phyloP scores from a whole-genome alignment of 2,329 filamentous ascomycete genomes.

The Pseudovirgaria hyperparasitica region DNA sequence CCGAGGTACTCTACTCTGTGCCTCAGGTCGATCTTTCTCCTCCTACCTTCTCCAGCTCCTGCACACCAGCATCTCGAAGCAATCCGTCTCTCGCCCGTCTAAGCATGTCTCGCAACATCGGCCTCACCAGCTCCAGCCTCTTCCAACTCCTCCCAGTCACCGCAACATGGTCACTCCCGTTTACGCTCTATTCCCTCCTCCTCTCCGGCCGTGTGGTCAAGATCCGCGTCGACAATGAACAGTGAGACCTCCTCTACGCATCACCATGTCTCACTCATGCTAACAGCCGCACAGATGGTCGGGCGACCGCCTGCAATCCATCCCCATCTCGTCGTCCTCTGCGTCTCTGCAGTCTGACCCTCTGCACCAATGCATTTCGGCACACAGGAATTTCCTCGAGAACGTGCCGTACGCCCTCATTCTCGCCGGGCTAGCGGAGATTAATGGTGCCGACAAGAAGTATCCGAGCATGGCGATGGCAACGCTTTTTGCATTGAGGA shows the following conservation, averaged over 20 bases:
- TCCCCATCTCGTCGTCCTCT: too few species aligned
- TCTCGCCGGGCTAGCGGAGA: conserved; percentile 27
- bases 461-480: conserved; percentile 26
- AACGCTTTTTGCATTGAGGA: conserved; percentile 23
- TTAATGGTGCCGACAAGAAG: conserved; percentile 30
- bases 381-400: conserved; percentile 32
- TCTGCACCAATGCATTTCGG: too few species aligned
- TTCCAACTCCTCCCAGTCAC: conserved; percentile 22
- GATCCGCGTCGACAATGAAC: conserved; percentile 19
- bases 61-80: too few species aligned
- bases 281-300: background rate
- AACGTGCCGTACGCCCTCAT: conserved; percentile 29
- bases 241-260: conserved; percentile 9
- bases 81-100: too few species aligned
- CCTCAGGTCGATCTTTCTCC: too few species aligned
- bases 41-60: too few species aligned
- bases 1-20: too few species aligned
- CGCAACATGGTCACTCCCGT: conserved; percentile 27
- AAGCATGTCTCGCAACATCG: conserved; percentile 17
- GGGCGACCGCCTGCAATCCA: conserved; percentile 10
- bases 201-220: conserved; percentile 27
- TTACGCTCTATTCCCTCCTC: conserved; percentile 28
- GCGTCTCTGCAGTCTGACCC: too few species aligned
- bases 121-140: conserved; percentile 19
- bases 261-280: background rate